These are phyloP conservation scores for Pulveroboletus frians DNA, from an alignment of 768 basidiomycete genomes.

Conservation along the genomic window DNA sequence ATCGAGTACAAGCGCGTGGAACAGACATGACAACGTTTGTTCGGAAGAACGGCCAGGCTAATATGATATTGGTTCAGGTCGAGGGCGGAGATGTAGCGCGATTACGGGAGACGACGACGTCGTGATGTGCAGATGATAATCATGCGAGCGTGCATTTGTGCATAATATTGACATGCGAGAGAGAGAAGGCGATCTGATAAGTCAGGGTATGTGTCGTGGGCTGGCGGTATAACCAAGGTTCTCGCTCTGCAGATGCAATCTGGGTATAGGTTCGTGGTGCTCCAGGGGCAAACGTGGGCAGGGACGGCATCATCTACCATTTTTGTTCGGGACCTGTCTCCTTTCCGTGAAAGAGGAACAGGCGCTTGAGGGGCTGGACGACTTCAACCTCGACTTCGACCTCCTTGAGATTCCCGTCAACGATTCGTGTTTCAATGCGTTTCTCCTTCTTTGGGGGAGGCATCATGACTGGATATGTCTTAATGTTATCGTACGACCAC, in stretches of 20 bases:
- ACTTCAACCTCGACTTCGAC: slow-evolving; percentile 53
- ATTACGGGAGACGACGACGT: slow-evolving; percentile 30
- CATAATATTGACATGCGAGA: slow-evolving; percentile 21
- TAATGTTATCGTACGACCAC: slow-evolving; percentile 73
- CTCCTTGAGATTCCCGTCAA: slow-evolving; percentile 48
- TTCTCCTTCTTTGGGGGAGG: slow-evolving; percentile 52
- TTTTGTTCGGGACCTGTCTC: slow-evolving; percentile 28
- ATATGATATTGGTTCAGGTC: slow-evolving; percentile 13
- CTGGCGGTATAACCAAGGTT: slow-evolving; percentile 30
- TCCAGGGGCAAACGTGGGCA: slow-evolving; percentile 9
- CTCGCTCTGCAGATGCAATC: slow-evolving; percentile 22
- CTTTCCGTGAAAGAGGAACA: slow-evolving; percentile 65
- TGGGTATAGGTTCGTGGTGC: slow-evolving; percentile 26
- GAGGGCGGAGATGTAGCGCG: slow-evolving; percentile 24
- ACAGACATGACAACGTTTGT: slow-evolving; percentile 25
- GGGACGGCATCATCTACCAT: slow-evolving; percentile 18
- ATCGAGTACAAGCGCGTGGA: slow-evolving; percentile 32
- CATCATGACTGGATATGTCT: slow-evolving; percentile 55
- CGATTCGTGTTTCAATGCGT: slow-evolving; percentile 43
- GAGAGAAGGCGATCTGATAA: slow-evolving; percentile 23
- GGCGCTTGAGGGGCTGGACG: slow-evolving; percentile 49
- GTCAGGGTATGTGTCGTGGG: slow-evolving; percentile 34
- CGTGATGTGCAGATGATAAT: slow-evolving; percentile 26
- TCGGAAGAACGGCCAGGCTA: slow-evolving; percentile 9
- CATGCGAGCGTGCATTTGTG: slow-evolving; percentile 23